Evolutionary conservation across 306 rosid species (phyloP).

Genomic region (Sophora flavescens): DNA sequence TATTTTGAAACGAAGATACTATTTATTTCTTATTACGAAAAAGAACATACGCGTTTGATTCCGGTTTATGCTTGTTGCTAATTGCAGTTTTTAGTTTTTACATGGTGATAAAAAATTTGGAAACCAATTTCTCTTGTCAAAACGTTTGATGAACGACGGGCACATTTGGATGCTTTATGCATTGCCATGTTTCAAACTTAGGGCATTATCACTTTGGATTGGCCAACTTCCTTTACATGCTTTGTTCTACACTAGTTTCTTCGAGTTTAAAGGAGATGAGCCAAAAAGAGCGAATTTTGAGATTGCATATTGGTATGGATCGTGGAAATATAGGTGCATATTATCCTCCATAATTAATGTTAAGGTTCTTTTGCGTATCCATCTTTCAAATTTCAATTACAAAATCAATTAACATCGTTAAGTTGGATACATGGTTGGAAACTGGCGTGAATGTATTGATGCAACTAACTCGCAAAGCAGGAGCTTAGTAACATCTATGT

Average conservation of each 20-base stretch:
- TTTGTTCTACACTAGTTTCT: conserved; percentile 32
- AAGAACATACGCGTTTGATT: background rate
- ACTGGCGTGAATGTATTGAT: too few species aligned
- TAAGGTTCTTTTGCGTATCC: background rate
- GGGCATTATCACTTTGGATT: conserved; percentile 45
- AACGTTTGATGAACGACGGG: background rate
- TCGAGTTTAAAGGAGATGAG: conserved; percentile 40
- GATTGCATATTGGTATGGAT: conserved; percentile 6
- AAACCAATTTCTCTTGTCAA: conserved; percentile 15
- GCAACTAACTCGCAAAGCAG: too few species aligned
- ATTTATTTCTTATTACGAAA: too few species aligned
- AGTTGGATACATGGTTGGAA: background rate
- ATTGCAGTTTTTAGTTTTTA: conserved; percentile 13
- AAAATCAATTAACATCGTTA: conserved; percentile 5
- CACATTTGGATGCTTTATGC: conserved; percentile 25
- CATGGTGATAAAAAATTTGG: background rate
- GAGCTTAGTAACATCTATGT: too few species aligned
- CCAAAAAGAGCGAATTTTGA: conserved; percentile 37
- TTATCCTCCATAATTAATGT: background rate
- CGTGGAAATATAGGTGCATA: background rate
- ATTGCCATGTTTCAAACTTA: conserved; percentile 31
- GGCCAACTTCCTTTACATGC: conserved; percentile 41
- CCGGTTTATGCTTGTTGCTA: background rate
- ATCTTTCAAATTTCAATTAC: background rate
- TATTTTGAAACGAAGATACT: too few species aligned